Evolutionary conservation across 371 early-diverging fungal species (phyloP), one percentile per base, ranked within the genome.

Genomic region (Parasitella parasitica): DNA sequence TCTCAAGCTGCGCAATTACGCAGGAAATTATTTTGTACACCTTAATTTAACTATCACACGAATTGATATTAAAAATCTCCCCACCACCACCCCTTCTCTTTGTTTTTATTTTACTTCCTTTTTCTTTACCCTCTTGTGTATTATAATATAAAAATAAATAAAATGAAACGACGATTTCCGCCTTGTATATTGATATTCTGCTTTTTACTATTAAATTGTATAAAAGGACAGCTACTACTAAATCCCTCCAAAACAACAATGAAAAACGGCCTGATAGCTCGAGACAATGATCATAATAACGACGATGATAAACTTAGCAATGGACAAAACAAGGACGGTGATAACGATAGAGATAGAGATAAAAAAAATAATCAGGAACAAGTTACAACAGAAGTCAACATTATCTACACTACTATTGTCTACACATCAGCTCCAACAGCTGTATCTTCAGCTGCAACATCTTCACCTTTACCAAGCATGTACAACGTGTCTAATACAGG

Each of bases 401-500:
- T 35, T 15, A 24, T 62, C 20, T 57, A 63, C 22, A 66, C 57
- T 0, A 67, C 54, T 7, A 35, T 58, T 4, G 48, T 49, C 28
- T 22, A 51, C 4, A 22, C 58, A 37, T 16, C 67, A 26, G 46
- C 46, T 13, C 13, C 46, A 4, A 24, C 46, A 4, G 8, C 20
- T 24, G 0, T 24, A 24, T 46, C 46, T 11, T 4, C 46, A 5
- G 22, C 46, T 24, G 46, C 46, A 22, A 24, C 46, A 8, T 46
- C 46, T 13, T 46, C 13, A 12, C 24, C 46, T 11, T 24, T 52
- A 9, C 63, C 59, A 12, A 38, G 12, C 15, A 48, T 67, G n/a
- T 62, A 62, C 12, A 67, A 48, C 35, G 49, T 58, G 28, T 62
- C 62, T 8, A 50, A 62, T 36, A 30, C 59, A 34, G 61, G 53